Evolutionary conservation across 2,329 filamentous ascomycete genomes (phyloP).

Genomic region (Alternaria triticimaculans): DNA sequence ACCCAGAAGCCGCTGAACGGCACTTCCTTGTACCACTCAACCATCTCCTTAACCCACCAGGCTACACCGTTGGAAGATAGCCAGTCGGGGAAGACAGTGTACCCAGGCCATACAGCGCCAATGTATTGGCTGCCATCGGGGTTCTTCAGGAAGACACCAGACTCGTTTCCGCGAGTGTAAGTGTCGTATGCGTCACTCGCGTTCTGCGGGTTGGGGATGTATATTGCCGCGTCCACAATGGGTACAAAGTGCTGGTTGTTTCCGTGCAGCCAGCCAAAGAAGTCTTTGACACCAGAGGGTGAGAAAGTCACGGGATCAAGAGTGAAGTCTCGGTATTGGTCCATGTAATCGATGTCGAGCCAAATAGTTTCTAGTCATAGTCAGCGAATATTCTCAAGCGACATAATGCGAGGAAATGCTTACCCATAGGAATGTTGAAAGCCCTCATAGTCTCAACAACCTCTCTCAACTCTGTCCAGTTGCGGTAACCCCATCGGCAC

Average conservation of each 20-base stretch:
- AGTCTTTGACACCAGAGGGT: conserved; percentile 57
- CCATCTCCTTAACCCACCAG: conserved; percentile 65
- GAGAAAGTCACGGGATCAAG: conserved; percentile 62
- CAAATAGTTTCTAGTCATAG: conserved; percentile 47
- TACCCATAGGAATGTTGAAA: conserved; percentile 61
- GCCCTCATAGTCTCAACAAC: conserved; percentile 61
- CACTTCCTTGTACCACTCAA: conserved; percentile 59
- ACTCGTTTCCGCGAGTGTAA: conserved; percentile 59
- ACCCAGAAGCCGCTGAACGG: conserved; percentile 64
- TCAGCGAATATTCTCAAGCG: not conserved
- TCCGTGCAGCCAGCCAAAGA: conserved; percentile 61
- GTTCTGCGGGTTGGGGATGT: conserved; percentile 75
- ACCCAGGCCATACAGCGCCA: conserved; percentile 64
- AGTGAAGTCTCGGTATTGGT: conserved; percentile 62
- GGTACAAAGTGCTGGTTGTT: conserved; percentile 65
- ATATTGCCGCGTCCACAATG: conserved; percentile 70
- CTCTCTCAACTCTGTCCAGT: conserved; percentile 70
- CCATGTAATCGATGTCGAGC: conserved; percentile 54
- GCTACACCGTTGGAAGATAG: conserved; percentile 64
- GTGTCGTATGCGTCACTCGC: conserved; percentile 63
- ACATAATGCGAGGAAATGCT: not conserved
- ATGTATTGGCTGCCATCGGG: conserved; percentile 63
- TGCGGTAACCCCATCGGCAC: conserved; percentile 81
- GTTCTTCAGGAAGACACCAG: conserved; percentile 60
- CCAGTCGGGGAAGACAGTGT: conserved; percentile 68